A percentile compares a stretch with the other conserved stretches of the same genome.
Evolutionary conservation across 192 early-diverging fungal genomes (phyloP).

Genomic region (Ambispora gerdemannii): DNA sequence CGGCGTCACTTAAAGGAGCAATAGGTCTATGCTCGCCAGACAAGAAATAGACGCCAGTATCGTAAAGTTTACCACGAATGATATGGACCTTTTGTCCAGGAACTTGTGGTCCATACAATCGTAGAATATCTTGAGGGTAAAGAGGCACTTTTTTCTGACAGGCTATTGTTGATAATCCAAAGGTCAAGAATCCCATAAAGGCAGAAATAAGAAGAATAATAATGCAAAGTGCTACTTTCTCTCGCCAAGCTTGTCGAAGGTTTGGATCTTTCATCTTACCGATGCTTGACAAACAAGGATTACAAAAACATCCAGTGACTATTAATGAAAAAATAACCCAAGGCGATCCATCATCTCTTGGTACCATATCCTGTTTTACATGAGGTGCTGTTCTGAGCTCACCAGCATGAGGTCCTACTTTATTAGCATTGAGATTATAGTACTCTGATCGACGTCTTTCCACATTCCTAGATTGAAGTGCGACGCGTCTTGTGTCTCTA

Average conservation of each 20-base stretch:
- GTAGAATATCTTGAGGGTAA: slow-evolving; percentile 38
- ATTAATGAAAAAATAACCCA: slow-evolving; percentile 29
- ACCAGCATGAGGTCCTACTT: background rate
- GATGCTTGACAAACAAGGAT: slow-evolving; percentile 16
- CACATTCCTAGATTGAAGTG: slow-evolving; percentile 19
- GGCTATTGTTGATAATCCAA: slow-evolving; percentile 55
- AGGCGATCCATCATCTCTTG: slow-evolving; percentile 11
- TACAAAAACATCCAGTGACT: slow-evolving; percentile 24
- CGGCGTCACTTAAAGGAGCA: background rate
- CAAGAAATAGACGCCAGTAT: slow-evolving; percentile 24
- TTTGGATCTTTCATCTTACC: slow-evolving; percentile 29
- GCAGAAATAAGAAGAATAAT: slow-evolving; percentile 65
- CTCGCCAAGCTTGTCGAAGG: slow-evolving; percentile 75
- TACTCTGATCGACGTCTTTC: background rate
- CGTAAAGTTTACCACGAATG: slow-evolving; percentile 25
- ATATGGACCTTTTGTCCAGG: slow-evolving; percentile 22
- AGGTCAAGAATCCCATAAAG: slow-evolving; percentile 73
- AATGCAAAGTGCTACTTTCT: slow-evolving; percentile 78
- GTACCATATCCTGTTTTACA: slow-evolving; percentile 27
- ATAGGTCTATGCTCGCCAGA: slow-evolving; percentile 25
- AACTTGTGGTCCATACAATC: slow-evolving; percentile 31
- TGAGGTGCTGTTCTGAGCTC: background rate
- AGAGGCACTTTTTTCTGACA: slow-evolving; percentile 24
- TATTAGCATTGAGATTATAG: background rate
- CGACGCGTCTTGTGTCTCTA: background rate